These are phyloP conservation scores for Erythrophleum ivorense DNA, from an alignment of 331 rosid genomes.

Conservation along the genomic window DNA sequence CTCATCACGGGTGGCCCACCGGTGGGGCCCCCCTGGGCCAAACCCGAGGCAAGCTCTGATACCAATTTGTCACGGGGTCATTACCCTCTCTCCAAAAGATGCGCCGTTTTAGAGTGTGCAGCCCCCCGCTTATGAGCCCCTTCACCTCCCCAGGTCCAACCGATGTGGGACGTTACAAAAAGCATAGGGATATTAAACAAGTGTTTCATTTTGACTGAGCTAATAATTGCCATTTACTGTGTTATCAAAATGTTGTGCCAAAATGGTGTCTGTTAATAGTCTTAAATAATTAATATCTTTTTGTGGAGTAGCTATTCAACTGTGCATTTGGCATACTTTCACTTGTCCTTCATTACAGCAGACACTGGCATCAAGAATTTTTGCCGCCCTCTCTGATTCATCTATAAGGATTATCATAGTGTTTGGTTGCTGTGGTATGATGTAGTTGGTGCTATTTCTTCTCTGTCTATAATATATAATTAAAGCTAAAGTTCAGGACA, in stretches of 20 bases:
- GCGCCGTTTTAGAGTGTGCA: too few relatives aligned
- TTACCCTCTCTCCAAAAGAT: too few relatives aligned
- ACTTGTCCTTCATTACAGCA: slow-evolving; percentile 5
- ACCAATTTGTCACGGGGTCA: too few relatives aligned
- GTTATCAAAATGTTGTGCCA: not conserved
- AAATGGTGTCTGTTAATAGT: not conserved
- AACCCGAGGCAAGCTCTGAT: too few relatives aligned
- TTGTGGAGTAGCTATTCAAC: slow-evolving; percentile 22
- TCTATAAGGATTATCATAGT: not conserved
- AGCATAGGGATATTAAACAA: not conserved
- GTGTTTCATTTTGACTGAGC: not conserved
- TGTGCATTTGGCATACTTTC: not conserved
- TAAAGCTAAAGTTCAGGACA: not conserved
- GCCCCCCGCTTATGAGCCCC: too few relatives aligned
- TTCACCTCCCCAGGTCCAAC: too few relatives aligned
- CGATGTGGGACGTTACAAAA: too few relatives aligned
- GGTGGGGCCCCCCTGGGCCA: too few relatives aligned
- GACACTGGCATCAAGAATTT: not conserved
- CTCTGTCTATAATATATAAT: not conserved
- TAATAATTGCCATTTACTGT: not conserved
- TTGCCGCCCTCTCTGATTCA: not conserved
- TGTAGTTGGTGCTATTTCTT: not conserved
- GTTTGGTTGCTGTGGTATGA: slow-evolving; percentile 1
- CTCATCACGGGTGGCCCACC: too few relatives aligned
- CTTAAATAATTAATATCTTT: slow-evolving; percentile 8